Percentiles rank a stretch among this genome's conserved stretches.
Evolutionary conservation across 345 rosid genomes (phyloP).

Genomic region (Arabis alpina): DNA sequence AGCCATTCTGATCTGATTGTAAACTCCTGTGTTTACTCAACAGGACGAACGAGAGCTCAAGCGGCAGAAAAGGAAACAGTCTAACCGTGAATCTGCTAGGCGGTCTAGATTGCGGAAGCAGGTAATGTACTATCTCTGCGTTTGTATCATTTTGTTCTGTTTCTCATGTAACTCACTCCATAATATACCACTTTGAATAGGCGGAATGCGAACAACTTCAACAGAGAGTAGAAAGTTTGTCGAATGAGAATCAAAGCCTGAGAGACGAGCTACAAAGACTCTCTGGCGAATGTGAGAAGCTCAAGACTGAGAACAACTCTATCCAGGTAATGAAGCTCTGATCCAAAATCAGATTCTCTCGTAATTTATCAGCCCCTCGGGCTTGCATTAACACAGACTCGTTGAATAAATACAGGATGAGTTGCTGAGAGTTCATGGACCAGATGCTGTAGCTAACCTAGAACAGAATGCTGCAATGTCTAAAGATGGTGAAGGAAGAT

Average conservation of each 20-base stretch:
- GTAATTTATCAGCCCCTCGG: neutral
- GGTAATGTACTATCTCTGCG: slow-evolving; percentile 47
- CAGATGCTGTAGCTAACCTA: slow-evolving; percentile 72
- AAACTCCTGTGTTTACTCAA: slow-evolving; percentile 28
- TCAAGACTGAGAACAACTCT: slow-evolving; percentile 74
- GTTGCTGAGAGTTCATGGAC: slow-evolving; percentile 65
- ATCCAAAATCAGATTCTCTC: neutral
- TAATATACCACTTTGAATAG: slow-evolving; percentile 39
- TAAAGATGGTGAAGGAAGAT: slow-evolving; percentile 47
- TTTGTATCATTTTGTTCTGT: neutral
- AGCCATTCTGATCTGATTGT: slow-evolving; percentile 13
- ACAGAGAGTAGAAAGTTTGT: slow-evolving; percentile 67
- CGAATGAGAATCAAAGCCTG: slow-evolving; percentile 64
- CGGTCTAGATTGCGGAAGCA: slow-evolving; percentile 97
- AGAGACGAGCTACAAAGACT: slow-evolving; percentile 83
- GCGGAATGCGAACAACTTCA: slow-evolving; percentile 96
- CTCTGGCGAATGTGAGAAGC: slow-evolving; percentile 87
- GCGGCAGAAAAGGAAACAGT: slow-evolving; percentile 95
- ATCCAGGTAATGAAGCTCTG: slow-evolving; percentile 59
- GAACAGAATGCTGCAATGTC: slow-evolving; percentile 54
- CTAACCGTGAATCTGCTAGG: slow-evolving; percentile 96
- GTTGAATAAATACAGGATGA: slow-evolving; percentile 64
- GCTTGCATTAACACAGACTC: neutral
- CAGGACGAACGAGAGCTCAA: slow-evolving; percentile 96
- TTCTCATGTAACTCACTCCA: slow-evolving; percentile 11